Evolutionary conservation across 768 basidiomycete species (phyloP).

Genomic region (Hygrocybe coccinea): DNA sequence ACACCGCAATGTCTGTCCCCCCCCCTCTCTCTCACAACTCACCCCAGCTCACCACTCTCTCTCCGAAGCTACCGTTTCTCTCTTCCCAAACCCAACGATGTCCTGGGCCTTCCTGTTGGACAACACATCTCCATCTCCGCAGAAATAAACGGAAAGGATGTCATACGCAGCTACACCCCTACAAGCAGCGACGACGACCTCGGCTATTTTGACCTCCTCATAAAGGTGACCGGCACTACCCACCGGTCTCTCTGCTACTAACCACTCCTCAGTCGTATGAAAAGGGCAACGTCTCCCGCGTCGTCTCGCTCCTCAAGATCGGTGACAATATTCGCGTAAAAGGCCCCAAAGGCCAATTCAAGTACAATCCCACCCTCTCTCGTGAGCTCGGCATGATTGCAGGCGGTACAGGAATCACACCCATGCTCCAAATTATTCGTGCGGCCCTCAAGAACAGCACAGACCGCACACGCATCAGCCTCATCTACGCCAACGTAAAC

Average conservation of each 20-base stretch:
- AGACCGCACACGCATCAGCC: slow-evolving; percentile 75
- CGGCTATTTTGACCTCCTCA: slow-evolving; percentile 92
- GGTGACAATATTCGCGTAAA: slow-evolving; percentile 88
- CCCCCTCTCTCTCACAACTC: not conserved
- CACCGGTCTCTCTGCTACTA: not conserved
- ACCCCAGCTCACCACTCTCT: not conserved
- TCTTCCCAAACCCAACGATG: slow-evolving; percentile 65
- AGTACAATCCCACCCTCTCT: slow-evolving; percentile 69
- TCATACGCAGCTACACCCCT: slow-evolving; percentile 92
- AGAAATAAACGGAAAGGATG: slow-evolving; percentile 84
- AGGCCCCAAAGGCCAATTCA: slow-evolving; percentile 95
- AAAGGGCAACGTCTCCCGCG: slow-evolving; percentile 92
- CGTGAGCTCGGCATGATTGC: slow-evolving; percentile 92
- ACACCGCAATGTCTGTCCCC: slow-evolving; percentile 80
- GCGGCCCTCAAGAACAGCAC: slow-evolving; percentile 86
- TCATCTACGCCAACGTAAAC: slow-evolving; percentile 97
- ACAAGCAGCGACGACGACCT: slow-evolving; percentile 89
- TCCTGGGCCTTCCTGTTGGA: slow-evolving; percentile 91
- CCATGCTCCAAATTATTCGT: slow-evolving; percentile 97
- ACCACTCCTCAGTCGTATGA: slow-evolving; percentile 72
- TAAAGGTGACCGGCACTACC: slow-evolving; percentile 62
- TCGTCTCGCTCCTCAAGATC: slow-evolving; percentile 74
- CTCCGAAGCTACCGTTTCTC: slow-evolving; percentile 80
- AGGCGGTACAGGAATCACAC: slow-evolving; percentile 97
- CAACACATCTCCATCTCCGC: slow-evolving; percentile 94